A percentile compares a stretch with the other conserved stretches of the same genome.
These are phyloP conservation scores for Naematelia aurantialba DNA, from an alignment of 768 basidiomycete species.

Conservation along the genomic window DNA sequence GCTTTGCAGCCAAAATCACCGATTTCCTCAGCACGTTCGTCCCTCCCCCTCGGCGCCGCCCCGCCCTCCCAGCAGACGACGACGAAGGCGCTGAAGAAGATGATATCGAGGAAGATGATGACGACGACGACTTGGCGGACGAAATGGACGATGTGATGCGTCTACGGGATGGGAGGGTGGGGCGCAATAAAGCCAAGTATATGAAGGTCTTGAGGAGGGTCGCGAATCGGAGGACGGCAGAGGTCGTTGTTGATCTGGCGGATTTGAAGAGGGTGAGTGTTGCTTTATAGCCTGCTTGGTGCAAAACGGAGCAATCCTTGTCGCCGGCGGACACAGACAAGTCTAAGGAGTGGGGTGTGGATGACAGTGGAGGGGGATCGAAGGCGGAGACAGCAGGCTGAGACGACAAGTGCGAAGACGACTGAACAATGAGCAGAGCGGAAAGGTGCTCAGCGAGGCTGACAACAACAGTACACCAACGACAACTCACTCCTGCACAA, in stretches of 20 bases:
- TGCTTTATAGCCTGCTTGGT: slow-evolving; percentile 6
- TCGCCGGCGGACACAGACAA: background rate
- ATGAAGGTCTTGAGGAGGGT: slow-evolving; percentile 52
- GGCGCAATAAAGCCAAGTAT: slow-evolving; percentile 46
- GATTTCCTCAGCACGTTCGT: slow-evolving; percentile 44
- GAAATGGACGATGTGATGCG: slow-evolving; percentile 57
- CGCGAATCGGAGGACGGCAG: slow-evolving; percentile 87
- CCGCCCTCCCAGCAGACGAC: slow-evolving; percentile 34
- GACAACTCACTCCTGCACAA: slow-evolving; percentile 64
- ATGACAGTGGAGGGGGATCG: background rate
- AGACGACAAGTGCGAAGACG: too few relatives aligned
- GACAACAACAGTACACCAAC: slow-evolving; percentile 56
- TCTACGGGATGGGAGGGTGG: slow-evolving; percentile 51
- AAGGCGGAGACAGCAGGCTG: background rate
- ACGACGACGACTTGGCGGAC: slow-evolving; percentile 57
- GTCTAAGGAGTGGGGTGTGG: background rate
- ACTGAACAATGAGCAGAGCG: too few relatives aligned
- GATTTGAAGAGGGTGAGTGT: slow-evolving; percentile 70
- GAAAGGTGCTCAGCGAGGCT: slow-evolving; percentile 4
- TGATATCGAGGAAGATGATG: slow-evolving; percentile 33
- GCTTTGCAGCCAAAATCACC: slow-evolving; percentile 28
- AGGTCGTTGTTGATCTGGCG: slow-evolving; percentile 81
- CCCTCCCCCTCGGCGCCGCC: slow-evolving; percentile 19
- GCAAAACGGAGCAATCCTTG: slow-evolving; percentile 1
- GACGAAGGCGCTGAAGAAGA: slow-evolving; percentile 40